A percentile compares a stretch with the other conserved stretches of the same genome.
Conservation (phyloP, 177 flowering plant genomes). For the Vitis hybrid region DNA sequence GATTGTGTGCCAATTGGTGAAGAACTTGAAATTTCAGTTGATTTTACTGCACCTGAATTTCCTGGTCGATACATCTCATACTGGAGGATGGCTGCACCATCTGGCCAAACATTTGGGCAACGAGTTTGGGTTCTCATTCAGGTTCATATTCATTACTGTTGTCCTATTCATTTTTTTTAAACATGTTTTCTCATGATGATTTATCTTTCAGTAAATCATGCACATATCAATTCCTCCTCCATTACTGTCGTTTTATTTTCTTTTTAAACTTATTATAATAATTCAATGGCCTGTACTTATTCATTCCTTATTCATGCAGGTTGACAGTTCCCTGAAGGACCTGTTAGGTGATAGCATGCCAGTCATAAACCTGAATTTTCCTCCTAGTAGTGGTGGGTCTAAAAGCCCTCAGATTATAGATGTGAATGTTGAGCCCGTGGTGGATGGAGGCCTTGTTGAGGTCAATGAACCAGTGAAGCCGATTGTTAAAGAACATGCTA, state of each 20-base stretch:
- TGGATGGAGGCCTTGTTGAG: slow-evolving; percentile 15
- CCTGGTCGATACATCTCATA: slow-evolving; percentile 83
- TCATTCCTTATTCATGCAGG: slow-evolving; percentile 27
- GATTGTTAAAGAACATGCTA: slow-evolving; percentile 15
- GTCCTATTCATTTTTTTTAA: background rate
- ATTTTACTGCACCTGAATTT: slow-evolving; percentile 64
- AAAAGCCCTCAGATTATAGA: slow-evolving; percentile 30
- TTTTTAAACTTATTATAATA: background rate
- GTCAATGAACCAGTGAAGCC: slow-evolving; percentile 27
- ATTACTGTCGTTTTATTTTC: background rate
- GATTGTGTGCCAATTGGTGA: slow-evolving; percentile 43
- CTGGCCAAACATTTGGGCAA: slow-evolving; percentile 77
- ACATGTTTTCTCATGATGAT: no score
- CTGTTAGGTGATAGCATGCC: slow-evolving; percentile 13
- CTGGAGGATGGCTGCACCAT: slow-evolving; percentile 79
- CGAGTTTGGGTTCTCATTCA: slow-evolving; percentile 91
- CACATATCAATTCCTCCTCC: no score
- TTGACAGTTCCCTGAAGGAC: slow-evolving; percentile 39
- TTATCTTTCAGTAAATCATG: no score
- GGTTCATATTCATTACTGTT: slow-evolving; percentile 31
- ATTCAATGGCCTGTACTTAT: background rate
- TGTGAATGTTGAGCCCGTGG: slow-evolving; percentile 34
- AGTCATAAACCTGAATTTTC: slow-evolving; percentile 62
- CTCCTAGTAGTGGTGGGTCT: slow-evolving; percentile 35
- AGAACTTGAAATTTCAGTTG: slow-evolving; percentile 76